These are phyloP conservation scores for Stemphylium vesicarium DNA, from an alignment of 2,329 filamentous ascomycete genomes.

Conservation along the genomic window DNA sequence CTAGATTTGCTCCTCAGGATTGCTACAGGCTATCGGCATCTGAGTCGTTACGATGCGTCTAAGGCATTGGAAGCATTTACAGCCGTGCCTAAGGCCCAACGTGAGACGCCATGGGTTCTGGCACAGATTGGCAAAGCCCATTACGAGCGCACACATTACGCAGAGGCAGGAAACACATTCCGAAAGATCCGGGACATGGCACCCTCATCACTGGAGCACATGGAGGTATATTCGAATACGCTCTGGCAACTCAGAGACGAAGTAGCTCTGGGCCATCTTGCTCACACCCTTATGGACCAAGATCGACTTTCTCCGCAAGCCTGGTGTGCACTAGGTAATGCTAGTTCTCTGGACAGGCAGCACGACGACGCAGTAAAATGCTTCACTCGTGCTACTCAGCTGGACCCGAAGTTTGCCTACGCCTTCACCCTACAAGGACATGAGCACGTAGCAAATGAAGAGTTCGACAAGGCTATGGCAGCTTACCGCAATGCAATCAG, in stretches of 20 bases:
- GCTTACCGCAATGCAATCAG: slow-evolving; percentile 86
- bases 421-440: slow-evolving; percentile 95
- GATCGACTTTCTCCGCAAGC: slow-evolving; percentile 91
- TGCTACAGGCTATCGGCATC: slow-evolving; percentile 77
- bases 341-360: slow-evolving; percentile 88
- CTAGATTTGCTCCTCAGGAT: slow-evolving; percentile 83
- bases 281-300: slow-evolving; percentile 85
- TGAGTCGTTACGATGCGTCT: slow-evolving; percentile 79
- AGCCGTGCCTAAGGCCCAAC: slow-evolving; percentile 73
- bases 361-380: slow-evolving; percentile 94
- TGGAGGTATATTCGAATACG: slow-evolving; percentile 98
- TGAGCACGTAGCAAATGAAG: slow-evolving; percentile 93
- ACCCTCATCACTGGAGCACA: slow-evolving; percentile 85
- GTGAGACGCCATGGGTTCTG: slow-evolving; percentile 92
- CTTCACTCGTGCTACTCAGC: slow-evolving; percentile 91
- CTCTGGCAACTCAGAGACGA: slow-evolving; percentile 97
- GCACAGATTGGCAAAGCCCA: slow-evolving; percentile 88
- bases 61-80: slow-evolving; percentile 78
- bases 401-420: slow-evolving; percentile 90
- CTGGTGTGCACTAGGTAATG: slow-evolving; percentile 95
- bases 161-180: slow-evolving; percentile 87
- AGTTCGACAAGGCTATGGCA: slow-evolving; percentile 91
- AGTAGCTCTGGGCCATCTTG: slow-evolving; percentile 87
- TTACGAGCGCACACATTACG: slow-evolving; percentile 87
- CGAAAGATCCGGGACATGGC: slow-evolving; percentile 77